Conservation (phyloP, 345 rosid species). For the Rhodomyrtus tomentosa region DNA sequence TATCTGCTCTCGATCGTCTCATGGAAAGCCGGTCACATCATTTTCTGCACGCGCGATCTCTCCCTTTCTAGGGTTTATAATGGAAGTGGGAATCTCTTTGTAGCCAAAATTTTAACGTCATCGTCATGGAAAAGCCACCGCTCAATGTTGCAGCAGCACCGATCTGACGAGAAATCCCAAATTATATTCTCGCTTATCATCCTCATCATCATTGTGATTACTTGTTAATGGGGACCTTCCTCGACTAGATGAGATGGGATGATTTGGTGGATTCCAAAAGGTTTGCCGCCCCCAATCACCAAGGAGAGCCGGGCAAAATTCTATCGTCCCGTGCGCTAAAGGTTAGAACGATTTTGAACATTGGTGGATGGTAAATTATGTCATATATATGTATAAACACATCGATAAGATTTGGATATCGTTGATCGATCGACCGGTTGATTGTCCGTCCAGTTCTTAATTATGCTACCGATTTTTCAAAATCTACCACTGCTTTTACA, state of each 20-base stretch:
- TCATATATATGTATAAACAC: no score
- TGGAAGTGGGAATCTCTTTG: neutral
- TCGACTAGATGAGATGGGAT: neutral
- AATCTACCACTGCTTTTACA: neutral
- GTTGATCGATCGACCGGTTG: neutral
- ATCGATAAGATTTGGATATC: neutral
- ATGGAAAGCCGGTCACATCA: neutral
- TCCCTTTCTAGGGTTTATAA: neutral
- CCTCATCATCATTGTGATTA: neutral
- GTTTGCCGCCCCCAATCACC: neutral
- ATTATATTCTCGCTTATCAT: neutral
- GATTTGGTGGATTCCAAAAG: neutral
- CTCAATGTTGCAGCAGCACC: neutral
- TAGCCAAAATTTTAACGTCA: neutral
- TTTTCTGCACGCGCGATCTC: neutral
- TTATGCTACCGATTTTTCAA: neutral
- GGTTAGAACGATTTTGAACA: neutral
- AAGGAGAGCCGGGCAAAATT: neutral
- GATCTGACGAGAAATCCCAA: neutral
- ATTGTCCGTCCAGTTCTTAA: no score
- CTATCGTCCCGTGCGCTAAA: neutral
- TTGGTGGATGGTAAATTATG: neutral
- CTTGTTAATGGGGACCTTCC: neutral
- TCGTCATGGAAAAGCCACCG: neutral
- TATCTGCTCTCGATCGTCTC: neutral